phyloP scores from a whole-genome alignment of 805 yeast species.

The Suhomyces pyralidae region DNA sequence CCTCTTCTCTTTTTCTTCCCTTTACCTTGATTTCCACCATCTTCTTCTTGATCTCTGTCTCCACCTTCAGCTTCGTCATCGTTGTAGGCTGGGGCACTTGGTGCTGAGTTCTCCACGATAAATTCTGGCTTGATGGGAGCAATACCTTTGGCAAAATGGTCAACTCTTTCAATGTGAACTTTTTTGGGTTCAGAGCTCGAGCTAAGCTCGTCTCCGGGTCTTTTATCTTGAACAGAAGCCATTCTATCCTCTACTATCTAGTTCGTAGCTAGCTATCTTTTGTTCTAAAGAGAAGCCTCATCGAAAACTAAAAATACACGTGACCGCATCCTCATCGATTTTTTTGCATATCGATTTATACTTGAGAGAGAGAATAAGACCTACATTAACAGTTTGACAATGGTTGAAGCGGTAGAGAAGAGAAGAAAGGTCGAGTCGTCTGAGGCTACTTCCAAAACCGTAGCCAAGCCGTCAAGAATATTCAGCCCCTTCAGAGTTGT shows the following conservation, averaged over 20 bases:
- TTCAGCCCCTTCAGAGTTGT: slow-evolving; percentile 83
- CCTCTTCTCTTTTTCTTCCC: slow-evolving; percentile 59
- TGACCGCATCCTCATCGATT: slow-evolving; percentile 1
- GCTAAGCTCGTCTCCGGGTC: slow-evolving; percentile 16
- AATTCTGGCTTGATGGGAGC: slow-evolving; percentile 77
- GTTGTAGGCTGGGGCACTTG: slow-evolving; percentile 36
- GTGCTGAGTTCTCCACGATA: slow-evolving; percentile 46
- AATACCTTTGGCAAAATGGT: slow-evolving; percentile 50
- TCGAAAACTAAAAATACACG: not conserved
- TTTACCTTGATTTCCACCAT: slow-evolving; percentile 16
- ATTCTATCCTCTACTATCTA: not conserved
- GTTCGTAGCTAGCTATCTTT: not conserved
- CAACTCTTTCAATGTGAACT: slow-evolving; percentile 16
- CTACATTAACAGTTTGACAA: slow-evolving; percentile 1
- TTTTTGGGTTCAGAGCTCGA: slow-evolving; percentile 16
- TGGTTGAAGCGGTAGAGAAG: slow-evolving; percentile 31
- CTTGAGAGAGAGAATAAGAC: not conserved
- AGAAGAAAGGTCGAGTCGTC: slow-evolving; percentile 22
- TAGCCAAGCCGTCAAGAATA: slow-evolving; percentile 37
- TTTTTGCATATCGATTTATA: not conserved
- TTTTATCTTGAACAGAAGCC: slow-evolving; percentile 9
- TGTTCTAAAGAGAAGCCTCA: not conserved
- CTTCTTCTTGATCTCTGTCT: slow-evolving; percentile 29
- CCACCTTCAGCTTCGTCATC: slow-evolving; percentile 48
- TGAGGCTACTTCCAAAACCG: slow-evolving; percentile 2